Evolutionary conservation across 805 yeast genomes (phyloP), one percentile per base, ranked within the genome.

Genomic region (Phaffomyces thermotolerans): DNA sequence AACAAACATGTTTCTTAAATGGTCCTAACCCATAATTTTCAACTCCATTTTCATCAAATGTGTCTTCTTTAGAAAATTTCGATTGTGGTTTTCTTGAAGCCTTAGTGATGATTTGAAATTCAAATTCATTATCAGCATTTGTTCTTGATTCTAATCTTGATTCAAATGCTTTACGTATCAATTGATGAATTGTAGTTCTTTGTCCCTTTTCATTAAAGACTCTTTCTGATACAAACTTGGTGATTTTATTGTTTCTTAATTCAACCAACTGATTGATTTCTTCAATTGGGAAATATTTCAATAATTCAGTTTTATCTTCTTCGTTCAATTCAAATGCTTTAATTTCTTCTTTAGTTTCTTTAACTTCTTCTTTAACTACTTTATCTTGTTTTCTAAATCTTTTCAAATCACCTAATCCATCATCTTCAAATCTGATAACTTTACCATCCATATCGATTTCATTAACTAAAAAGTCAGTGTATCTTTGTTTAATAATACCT

Each of bases 401-500:
- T 62, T 71, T 72, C 64, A 65, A 72, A 42, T 69, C 62, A 39
- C 71, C 69, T 36, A 83, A 67, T 5, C 97, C 96, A 42, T 78
- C 76, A 56, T 90, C 96, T 9, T 66, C 60, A 48, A 93, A 69
- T 60, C 81, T 90, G 12, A 90, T 75, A 2, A 89, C 95, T 2
- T 75, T 64, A 1, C 86, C 95, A 20, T 76, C 65, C 27, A 65
- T 53, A 47, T 72, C 83, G 44, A 93, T 83, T 63, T 93, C 99
- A 63, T 89, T 87, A 37, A 93, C 99, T 58, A 87, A 73, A 60
- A 93, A 93, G 60, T 93, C 99, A 12, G 95, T 82, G 64, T 89
- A 90, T 48, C 96, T 71, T 58, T 86, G 95, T 62, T 93, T 93
- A 54, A 93, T 69, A 13, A 75, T 72, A 3, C 98, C 99, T 15